A percentile compares a stretch with the other conserved stretches of the same genome.
Conservation (phyloP, 805 yeast genomes). For the Lipomyces chichibuensis region DNA sequence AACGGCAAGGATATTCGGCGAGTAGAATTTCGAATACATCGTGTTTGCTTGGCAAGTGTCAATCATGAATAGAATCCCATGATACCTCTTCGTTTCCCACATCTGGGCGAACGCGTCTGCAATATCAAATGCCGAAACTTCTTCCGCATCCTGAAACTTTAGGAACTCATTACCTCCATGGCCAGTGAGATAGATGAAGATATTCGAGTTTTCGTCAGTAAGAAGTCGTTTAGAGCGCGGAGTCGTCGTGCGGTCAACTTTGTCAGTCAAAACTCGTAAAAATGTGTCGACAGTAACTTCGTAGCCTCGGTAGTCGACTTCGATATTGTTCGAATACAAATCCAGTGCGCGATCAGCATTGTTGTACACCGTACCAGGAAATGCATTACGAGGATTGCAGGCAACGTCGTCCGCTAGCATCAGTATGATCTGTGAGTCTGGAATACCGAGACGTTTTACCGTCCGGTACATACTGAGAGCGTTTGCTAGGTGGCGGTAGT, state of each 20-base stretch:
- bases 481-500: conserved; percentile 96
- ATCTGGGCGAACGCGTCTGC: conserved; percentile 97
- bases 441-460: conserved; percentile 93
- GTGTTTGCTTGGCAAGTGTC: conserved; percentile 99
- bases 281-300: conserved; percentile 98
- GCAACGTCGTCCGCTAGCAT: conserved; percentile 98
- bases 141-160: conserved; percentile 98
- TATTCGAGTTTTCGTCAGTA: conserved; percentile 92
- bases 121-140: conserved; percentile 89
- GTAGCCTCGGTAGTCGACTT: conserved; percentile 95
- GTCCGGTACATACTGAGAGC: conserved; percentile 92
- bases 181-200: conserved; percentile 94
- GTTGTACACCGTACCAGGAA: conserved; percentile 94
- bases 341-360: conserved; percentile 91
- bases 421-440: conserved; percentile 93
- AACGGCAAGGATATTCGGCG: conserved; percentile 89
- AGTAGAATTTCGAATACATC: conserved; percentile 88
- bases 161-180: conserved; percentile 98
- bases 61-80: conserved; percentile 94
- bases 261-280: conserved; percentile 85
- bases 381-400: conserved; percentile 93
- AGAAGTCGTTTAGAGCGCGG: conserved; percentile 88
- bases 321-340: conserved; percentile 89
- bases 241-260: conserved; percentile 87
- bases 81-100: conserved; percentile 93